Conservation (phyloP, 768 basidiomycete species). For the Clavulina sp. region DNA sequence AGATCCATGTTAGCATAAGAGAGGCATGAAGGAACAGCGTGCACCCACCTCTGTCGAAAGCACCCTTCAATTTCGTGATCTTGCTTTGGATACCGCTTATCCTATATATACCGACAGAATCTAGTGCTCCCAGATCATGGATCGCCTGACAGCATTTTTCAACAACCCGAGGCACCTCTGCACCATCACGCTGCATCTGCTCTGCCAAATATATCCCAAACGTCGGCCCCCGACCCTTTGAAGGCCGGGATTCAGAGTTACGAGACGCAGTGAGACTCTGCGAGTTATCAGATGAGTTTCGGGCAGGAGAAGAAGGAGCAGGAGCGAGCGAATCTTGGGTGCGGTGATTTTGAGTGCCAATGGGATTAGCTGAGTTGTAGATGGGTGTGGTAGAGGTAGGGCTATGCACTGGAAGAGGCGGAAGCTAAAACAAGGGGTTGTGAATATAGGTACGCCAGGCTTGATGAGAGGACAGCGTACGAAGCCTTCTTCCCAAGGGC, state of each 20-base stretch:
- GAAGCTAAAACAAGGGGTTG: background rate
- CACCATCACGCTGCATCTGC: constrained; percentile 81
- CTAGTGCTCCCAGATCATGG: constrained; percentile 63
- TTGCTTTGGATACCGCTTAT: constrained; percentile 83
- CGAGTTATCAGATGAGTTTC: background rate
- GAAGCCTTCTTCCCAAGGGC: constrained; percentile 82
- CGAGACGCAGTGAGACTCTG: no score
- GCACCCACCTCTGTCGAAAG: constrained; percentile 62
- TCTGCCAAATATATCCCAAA: constrained; percentile 87
- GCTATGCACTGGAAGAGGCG: no score
- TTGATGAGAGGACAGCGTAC: constrained; percentile 34
- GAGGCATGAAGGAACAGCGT: background rate
- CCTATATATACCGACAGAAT: constrained; percentile 80
- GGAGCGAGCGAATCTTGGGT: no score
- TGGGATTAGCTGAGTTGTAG: no score
- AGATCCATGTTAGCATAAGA: constrained; percentile 2
- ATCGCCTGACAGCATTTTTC: constrained; percentile 83
- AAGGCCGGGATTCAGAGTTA: no score
- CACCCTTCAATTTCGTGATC: constrained; percentile 63
- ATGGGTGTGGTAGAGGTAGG: no score
- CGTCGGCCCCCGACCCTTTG: no score
- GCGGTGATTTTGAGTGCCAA: no score
- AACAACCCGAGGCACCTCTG: constrained; percentile 76
- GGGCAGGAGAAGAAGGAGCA: background rate
- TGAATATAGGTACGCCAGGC: background rate